phyloP scores from a whole-genome alignment of 345 rosid species.

The Nephelium lappaceum region DNA sequence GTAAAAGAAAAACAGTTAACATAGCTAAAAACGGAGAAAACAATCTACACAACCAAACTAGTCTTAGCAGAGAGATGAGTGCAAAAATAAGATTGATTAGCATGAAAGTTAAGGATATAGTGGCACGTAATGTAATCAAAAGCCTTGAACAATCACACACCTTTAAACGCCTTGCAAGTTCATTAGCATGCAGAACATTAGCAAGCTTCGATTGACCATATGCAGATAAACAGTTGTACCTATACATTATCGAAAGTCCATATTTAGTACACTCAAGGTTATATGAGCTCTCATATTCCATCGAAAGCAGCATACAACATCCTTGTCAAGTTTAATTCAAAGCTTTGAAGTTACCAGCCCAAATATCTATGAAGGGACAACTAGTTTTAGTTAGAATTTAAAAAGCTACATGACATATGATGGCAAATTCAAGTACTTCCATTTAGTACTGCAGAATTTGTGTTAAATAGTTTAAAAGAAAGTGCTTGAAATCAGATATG shows the following conservation, averaged over 20 bases:
- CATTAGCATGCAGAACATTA: constrained; percentile 77
- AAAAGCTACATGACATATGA: background rate
- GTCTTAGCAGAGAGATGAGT: background rate
- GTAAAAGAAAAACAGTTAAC: background rate
- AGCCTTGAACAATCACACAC: constrained; percentile 29
- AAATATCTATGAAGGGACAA: background rate
- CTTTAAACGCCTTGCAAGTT: constrained; percentile 76
- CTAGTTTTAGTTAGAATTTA: background rate
- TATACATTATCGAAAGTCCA: constrained; percentile 24
- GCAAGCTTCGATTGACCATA: constrained; percentile 82
- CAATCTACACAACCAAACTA: background rate
- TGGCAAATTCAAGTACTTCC: constrained; percentile 1
- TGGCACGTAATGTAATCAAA: background rate
- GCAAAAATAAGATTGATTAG: background rate
- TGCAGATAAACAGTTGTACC: constrained; percentile 50
- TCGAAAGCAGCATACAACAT: background rate
- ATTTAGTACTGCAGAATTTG: background rate
- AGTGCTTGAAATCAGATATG: background rate
- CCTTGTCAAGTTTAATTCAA: background rate
- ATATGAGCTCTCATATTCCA: background rate
- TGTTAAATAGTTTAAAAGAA: background rate
- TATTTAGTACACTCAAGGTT: background rate
- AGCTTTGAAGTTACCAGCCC: background rate
- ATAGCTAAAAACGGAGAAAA: background rate
- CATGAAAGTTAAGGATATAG: constrained; percentile 1